Percentiles rank a stretch among this genome's conserved stretches.
Evolutionary conservation across 1,284 basidiomycete species (phyloP).

Genomic region (Gymnopus androsaceus): DNA sequence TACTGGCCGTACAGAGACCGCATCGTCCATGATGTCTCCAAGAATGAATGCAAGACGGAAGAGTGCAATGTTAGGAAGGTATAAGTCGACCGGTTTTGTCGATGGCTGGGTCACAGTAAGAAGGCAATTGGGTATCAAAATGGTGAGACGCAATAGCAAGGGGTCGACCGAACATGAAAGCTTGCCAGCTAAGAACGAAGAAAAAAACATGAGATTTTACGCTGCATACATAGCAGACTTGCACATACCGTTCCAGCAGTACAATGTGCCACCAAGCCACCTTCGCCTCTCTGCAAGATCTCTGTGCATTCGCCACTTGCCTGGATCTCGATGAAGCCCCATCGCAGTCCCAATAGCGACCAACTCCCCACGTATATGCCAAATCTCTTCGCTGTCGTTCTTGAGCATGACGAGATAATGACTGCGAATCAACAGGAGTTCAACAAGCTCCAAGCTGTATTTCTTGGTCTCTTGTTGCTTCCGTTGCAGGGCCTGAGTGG

Average conservation of each 20-base stretch:
- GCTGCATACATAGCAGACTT: slow-evolving; percentile 13
- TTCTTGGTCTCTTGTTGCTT: slow-evolving; percentile 59
- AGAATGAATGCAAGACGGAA: slow-evolving; percentile 75
- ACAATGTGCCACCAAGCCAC: slow-evolving; percentile 87
- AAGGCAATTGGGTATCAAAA: slow-evolving; percentile 75
- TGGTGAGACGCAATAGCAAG: slow-evolving; percentile 73
- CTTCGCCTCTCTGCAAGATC: slow-evolving; percentile 72
- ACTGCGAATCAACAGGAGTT: slow-evolving; percentile 65
- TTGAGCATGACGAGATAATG: slow-evolving; percentile 74
- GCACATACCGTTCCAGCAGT: slow-evolving; percentile 65
- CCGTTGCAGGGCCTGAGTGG: slow-evolving; percentile 64
- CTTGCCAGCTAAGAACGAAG: slow-evolving; percentile 64
- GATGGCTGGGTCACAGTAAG: slow-evolving; percentile 57
- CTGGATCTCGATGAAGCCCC: slow-evolving; percentile 81
- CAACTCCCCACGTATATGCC: slow-evolving; percentile 70
- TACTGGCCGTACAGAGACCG: slow-evolving; percentile 72
- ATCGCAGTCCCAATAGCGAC: slow-evolving; percentile 74
- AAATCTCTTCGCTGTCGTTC: slow-evolving; percentile 76
- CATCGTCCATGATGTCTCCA: slow-evolving; percentile 81
- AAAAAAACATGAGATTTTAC: slow-evolving; percentile 18
- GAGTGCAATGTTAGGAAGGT: slow-evolving; percentile 70
- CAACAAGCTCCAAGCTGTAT: slow-evolving; percentile 74
- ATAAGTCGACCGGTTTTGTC: slow-evolving; percentile 66
- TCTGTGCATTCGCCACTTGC: slow-evolving; percentile 66
- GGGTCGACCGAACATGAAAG: slow-evolving; percentile 82